phyloP scores from a whole-genome alignment of 768 basidiomycete genomes.

The Gymnopilus dilepis region DNA sequence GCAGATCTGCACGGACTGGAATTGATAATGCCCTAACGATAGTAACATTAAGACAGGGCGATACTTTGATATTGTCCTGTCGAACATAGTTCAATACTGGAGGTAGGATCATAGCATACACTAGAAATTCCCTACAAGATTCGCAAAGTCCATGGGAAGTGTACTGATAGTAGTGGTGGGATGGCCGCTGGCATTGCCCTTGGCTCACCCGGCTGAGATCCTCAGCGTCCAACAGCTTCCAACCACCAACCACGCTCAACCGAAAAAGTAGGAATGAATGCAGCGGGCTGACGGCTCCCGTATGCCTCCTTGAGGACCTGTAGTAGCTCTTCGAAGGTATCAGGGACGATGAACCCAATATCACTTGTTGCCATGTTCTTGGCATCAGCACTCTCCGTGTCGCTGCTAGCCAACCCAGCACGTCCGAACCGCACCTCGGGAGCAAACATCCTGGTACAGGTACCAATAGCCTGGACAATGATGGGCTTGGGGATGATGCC shows the following conservation, averaged over 20 bases:
- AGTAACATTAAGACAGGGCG: too few relatives aligned
- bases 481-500: conserved; percentile 98
- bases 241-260: conserved; percentile 99
- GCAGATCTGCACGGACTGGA: too few relatives aligned
- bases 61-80: too few relatives aligned
- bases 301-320: conserved; percentile 84
- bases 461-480: conserved; percentile 99
- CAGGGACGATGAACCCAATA: conserved; percentile 95
- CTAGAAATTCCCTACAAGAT: too few relatives aligned
- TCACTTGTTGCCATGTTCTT: conserved; percentile 96
- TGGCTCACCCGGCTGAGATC: too few relatives aligned
- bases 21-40: too few relatives aligned
- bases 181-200: too few relatives aligned
- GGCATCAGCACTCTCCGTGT: conserved; percentile 95
- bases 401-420: conserved; percentile 98
- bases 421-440: conserved; percentile 99
- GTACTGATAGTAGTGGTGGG: too few relatives aligned
- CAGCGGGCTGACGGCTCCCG: conserved; percentile 91
- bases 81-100: too few relatives aligned
- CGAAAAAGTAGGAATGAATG: conserved; percentile 98
- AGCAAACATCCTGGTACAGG: conserved; percentile 99
- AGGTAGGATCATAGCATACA: too few relatives aligned
- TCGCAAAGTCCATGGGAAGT: too few relatives aligned
- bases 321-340: conserved; percentile 97
- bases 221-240: conserved; percentile 97